Percentiles rank a stretch among this genome's conserved stretches.
Evolutionary conservation across 1,139 yeast genomes (phyloP).

Genomic region (Nakaseomyces nivariensis): DNA sequence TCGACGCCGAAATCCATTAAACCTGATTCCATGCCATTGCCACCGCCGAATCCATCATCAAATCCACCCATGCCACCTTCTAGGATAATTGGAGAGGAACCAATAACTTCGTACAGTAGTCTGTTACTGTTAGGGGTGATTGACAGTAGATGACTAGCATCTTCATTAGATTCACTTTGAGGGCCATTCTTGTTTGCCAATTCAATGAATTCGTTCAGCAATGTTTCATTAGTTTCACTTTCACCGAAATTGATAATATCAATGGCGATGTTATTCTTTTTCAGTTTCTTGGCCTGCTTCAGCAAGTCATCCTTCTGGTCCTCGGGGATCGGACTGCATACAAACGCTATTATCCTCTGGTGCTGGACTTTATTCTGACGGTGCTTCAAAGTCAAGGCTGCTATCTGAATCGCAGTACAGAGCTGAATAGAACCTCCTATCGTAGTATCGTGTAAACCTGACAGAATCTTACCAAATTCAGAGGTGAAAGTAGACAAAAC

Average conservation of each 20-base stretch:
- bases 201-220: slow-evolving; percentile 73
- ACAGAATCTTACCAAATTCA: slow-evolving; percentile 76
- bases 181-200: slow-evolving; percentile 43
- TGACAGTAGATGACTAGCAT: slow-evolving; percentile 76
- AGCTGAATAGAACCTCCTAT: slow-evolving; percentile 64
- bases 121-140: slow-evolving; percentile 54
- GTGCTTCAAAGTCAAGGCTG: slow-evolving; percentile 93
- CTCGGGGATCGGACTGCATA: slow-evolving; percentile 70
- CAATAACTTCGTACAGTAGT: slow-evolving; percentile 41
- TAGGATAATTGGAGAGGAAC: slow-evolving; percentile 29
- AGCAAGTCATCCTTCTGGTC: slow-evolving; percentile 58
- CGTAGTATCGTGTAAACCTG: slow-evolving; percentile 80
- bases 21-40: slow-evolving; percentile 31
- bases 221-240: slow-evolving; percentile 63
- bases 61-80: slow-evolving; percentile 21
- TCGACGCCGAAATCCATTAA: slow-evolving; percentile 60
- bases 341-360: slow-evolving; percentile 83
- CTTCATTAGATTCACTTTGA: slow-evolving; percentile 37
- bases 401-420: slow-evolving; percentile 84
- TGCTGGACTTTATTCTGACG: slow-evolving; percentile 90
- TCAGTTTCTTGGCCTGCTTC: slow-evolving; percentile 83
- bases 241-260: slow-evolving; percentile 93
- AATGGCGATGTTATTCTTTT: slow-evolving; percentile 84
- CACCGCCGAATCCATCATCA: slow-evolving; percentile 33
- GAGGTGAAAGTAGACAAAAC: slow-evolving; percentile 82